phyloP scores from a whole-genome alignment of 495 filamentous ascomycete genomes.

The Penicillium pancosmium region DNA sequence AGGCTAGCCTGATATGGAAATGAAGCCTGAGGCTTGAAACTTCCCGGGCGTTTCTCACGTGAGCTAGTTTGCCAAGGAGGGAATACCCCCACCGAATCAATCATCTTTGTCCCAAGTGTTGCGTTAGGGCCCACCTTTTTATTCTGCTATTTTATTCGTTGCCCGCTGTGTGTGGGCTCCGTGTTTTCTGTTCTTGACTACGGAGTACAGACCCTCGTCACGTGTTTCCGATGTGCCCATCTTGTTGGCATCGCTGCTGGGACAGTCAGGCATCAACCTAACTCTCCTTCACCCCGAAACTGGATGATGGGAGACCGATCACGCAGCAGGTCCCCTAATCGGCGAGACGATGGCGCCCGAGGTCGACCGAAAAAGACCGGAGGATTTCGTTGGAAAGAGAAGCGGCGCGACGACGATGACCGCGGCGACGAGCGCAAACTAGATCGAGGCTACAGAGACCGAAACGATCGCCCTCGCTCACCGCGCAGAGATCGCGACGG shows the following conservation, averaged over 20 bases:
- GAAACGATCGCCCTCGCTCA: conserved; percentile 35
- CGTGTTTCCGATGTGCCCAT: too few species aligned
- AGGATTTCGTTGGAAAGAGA: conserved; percentile 71
- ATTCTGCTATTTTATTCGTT: too few species aligned
- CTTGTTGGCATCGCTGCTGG: conserved; percentile 19
- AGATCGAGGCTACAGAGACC: conserved; percentile 60
- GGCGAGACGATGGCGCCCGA: conserved; percentile 29
- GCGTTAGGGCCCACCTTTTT: too few species aligned
- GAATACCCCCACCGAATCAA: too few species aligned
- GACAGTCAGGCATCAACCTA: conserved; percentile 21
- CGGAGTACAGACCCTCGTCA: too few species aligned
- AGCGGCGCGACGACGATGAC: conserved; percentile 52
- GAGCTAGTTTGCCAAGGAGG: conserved; percentile 7
- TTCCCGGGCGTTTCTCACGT: conserved; percentile 28
- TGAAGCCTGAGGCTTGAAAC: conserved; percentile 2
- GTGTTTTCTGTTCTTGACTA: too few species aligned
- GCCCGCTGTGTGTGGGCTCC: too few species aligned
- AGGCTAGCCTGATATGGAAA: conserved; percentile 26
- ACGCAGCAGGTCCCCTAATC: conserved; percentile 42
- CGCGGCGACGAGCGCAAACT: conserved; percentile 47
- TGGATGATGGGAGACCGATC: conserved; percentile 39
- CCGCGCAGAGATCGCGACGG: conserved; percentile 36
- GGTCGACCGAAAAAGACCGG: conserved; percentile 39
- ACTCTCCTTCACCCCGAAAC: conserved; percentile 14
- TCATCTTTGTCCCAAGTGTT: too few species aligned